These are phyloP conservation scores for Paracamarosporium sp. DNA, from an alignment of 2,329 filamentous ascomycete genomes.

Conservation along the genomic window DNA sequence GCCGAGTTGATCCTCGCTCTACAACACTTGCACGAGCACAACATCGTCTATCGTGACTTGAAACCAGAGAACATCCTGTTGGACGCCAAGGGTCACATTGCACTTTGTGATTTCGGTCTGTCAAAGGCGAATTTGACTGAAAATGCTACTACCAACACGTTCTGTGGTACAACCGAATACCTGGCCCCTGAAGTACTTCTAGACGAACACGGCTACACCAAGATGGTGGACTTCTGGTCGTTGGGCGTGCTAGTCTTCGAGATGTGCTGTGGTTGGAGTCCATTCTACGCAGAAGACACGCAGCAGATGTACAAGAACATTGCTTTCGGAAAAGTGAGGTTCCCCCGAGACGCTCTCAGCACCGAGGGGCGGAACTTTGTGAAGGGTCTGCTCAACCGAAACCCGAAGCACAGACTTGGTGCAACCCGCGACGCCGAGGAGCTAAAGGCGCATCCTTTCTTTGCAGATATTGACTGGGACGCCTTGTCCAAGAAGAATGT, in stretches of 20 bases:
- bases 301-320: constrained; percentile 99
- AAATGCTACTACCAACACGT: constrained; percentile 98
- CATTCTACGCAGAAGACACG: constrained; percentile 98
- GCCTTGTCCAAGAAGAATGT: constrained; percentile 88
- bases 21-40: constrained; percentile 93
- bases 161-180: constrained; percentile 98
- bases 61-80: constrained; percentile 98
- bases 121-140: constrained; percentile 98
- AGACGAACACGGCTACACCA: constrained; percentile 97
- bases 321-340: constrained; percentile 96
- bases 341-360: constrained; percentile 91
- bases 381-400: constrained; percentile 95
- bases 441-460: constrained; percentile 93
- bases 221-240: constrained; percentile 99
- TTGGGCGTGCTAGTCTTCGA: constrained; percentile 97
- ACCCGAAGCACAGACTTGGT: constrained; percentile 92
- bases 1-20: constrained; percentile 95
- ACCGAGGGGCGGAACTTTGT: constrained; percentile 97
- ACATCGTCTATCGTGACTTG: constrained; percentile 96
- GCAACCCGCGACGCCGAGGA: constrained; percentile 92
- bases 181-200: constrained; percentile 93
- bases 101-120: constrained; percentile 94
- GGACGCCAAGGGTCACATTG: constrained; percentile 97
- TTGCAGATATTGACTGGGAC: constrained; percentile 91
- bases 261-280: constrained; percentile 99